Percentiles rank a stretch among this genome's conserved stretches.
Conservation (phyloP, 1,284 basidiomycete species). For the Ustilago vetiveriae region DNA sequence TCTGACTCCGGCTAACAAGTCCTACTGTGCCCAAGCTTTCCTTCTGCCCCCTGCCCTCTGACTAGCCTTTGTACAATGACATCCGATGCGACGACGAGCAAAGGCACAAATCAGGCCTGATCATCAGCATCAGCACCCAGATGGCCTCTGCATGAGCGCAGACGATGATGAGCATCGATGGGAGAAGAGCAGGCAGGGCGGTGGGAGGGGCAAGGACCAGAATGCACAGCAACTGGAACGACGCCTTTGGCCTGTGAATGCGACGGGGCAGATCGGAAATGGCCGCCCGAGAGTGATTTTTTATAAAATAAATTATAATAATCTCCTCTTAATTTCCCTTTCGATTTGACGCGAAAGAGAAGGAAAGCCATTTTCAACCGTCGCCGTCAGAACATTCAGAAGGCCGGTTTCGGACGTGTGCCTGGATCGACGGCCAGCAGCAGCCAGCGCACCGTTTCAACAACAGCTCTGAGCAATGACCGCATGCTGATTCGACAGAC, state of each 20-base stretch:
- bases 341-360: neutral
- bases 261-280: conserved; percentile 33
- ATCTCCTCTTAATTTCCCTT: neutral
- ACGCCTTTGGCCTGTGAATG: conserved; percentile 14
- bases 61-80: too few species aligned
- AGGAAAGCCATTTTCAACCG: neutral
- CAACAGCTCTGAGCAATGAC: conserved; percentile 1
- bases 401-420: too few species aligned
- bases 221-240: too few species aligned
- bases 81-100: neutral
- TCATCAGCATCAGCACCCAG: neutral
- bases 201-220: neutral
- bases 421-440: too few species aligned
- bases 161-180: neutral
- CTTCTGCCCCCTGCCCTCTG: too few species aligned
- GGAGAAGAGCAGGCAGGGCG: neutral
- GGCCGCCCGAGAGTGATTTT: neutral
- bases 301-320: conserved; percentile 4
- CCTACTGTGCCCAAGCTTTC: neutral
- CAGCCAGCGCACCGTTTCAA: too few species aligned
- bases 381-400: too few species aligned
- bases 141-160: too few species aligned
- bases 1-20: neutral
- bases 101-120: neutral
- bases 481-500: conserved; percentile 1